These are phyloP conservation scores for Xerocomellus chrysenteron DNA, from an alignment of 768 basidiomycete genomes.

Conservation along the genomic window DNA sequence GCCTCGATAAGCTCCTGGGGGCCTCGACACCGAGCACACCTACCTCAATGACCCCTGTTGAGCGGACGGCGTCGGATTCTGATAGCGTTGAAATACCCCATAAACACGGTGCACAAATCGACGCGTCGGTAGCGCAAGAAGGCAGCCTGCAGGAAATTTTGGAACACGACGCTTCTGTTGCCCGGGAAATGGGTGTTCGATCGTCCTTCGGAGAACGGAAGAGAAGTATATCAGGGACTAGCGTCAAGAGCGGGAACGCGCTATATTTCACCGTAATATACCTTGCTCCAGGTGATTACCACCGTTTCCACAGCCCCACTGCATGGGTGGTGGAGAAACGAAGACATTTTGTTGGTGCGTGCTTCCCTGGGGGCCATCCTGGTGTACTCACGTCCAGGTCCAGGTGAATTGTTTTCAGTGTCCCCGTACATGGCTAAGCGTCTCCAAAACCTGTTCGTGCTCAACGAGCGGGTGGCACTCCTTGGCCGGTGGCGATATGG, in stretches of 20 bases:
- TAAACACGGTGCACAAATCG: conserved; percentile 68
- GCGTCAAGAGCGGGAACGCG: conserved; percentile 70
- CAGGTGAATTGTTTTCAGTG: conserved; percentile 93
- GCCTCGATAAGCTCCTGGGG: conserved; percentile 86
- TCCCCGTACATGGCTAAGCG: conserved; percentile 95
- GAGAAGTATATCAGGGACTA: conserved; percentile 42
- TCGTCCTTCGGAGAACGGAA: conserved; percentile 34
- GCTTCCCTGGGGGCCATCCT: neutral
- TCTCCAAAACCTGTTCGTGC: conserved; percentile 87
- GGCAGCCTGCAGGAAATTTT: conserved; percentile 53
- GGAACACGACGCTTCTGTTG: conserved; percentile 70
- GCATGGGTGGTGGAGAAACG: conserved; percentile 97
- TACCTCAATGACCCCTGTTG: conserved; percentile 35
- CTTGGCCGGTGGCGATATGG: conserved; percentile 94
- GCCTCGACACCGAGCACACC: conserved; percentile 40
- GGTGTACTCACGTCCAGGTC: neutral
- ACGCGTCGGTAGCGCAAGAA: conserved; percentile 71
- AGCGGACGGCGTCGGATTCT: conserved; percentile 17
- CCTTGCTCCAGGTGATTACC: conserved; percentile 97
- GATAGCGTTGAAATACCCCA: conserved; percentile 34
- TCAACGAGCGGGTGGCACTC: conserved; percentile 97
- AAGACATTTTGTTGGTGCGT: conserved; percentile 86
- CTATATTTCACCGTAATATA: conserved; percentile 96
- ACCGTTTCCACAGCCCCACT: conserved; percentile 94
- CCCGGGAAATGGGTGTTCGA: conserved; percentile 64